phyloP scores from a whole-genome alignment of 352 stramenopile species.

The Pythium volutum region DNA sequence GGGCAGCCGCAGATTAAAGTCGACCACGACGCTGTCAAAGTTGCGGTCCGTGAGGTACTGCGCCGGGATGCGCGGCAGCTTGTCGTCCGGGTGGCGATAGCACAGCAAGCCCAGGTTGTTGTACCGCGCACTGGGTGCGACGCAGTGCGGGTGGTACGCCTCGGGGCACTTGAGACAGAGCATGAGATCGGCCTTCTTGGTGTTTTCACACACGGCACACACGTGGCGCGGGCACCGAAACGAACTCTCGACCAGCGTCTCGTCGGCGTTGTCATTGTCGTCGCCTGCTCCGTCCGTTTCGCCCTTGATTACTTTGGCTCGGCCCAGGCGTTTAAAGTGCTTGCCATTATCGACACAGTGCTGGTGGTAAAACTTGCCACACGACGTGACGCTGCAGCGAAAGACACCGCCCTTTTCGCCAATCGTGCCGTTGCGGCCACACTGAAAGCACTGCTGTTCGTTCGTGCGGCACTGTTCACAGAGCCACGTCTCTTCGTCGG shows the following conservation, averaged over 20 bases:
- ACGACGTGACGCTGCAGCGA: slow-evolving; percentile 54
- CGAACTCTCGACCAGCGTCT: slow-evolving; percentile 46
- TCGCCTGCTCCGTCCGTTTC: too few species aligned
- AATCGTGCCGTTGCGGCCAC: slow-evolving; percentile 86
- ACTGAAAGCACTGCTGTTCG: slow-evolving; percentile 88
- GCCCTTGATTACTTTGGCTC: slow-evolving; percentile 25
- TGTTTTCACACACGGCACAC: slow-evolving; percentile 77
- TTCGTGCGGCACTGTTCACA: slow-evolving; percentile 90
- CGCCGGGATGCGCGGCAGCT: slow-evolving; percentile 74
- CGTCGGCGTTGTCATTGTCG: slow-evolving; percentile 23
- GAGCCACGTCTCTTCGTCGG: slow-evolving; percentile 81
- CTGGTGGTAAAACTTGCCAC: slow-evolving; percentile 87
- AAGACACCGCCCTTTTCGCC: slow-evolving; percentile 83
- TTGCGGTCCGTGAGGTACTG: slow-evolving; percentile 63
- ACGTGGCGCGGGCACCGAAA: slow-evolving; percentile 89
- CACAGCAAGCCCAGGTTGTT: slow-evolving; percentile 92
- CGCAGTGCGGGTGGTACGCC: slow-evolving; percentile 91
- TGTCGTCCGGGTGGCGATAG: slow-evolving; percentile 77
- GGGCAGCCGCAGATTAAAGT: slow-evolving; percentile 72
- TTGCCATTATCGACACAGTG: slow-evolving; percentile 64
- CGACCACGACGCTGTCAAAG: slow-evolving; percentile 70
- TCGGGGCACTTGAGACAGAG: slow-evolving; percentile 91
- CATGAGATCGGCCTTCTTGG: slow-evolving; percentile 82
- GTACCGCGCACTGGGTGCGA: slow-evolving; percentile 88
- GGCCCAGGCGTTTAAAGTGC: slow-evolving; percentile 47